Conservation (phyloP, 2,329 filamentous ascomycete genomes). For the Pezicula neosporulosa region DNA sequence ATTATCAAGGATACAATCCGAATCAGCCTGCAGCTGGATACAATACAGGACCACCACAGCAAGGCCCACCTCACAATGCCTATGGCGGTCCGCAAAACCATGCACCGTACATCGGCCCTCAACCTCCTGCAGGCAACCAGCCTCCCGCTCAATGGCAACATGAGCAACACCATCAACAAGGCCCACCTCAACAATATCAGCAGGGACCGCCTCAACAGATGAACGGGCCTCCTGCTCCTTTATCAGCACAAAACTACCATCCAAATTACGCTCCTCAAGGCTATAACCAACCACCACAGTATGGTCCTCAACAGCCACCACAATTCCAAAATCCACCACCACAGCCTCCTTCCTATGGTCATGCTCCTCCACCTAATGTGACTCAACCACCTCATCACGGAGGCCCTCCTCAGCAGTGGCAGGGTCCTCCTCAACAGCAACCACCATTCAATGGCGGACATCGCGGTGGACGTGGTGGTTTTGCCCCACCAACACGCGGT, state of each 20-base stretch:
- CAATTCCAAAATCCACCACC: conserved; percentile 23
- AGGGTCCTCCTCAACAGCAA: conserved; percentile 23
- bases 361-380: conserved; percentile 27
- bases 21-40: conserved; percentile 14
- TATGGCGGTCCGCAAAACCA: conserved; percentile 23
- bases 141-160: conserved; percentile 20
- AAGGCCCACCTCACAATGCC: conserved; percentile 18
- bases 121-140: conserved; percentile 20
- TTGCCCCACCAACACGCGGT: conserved; percentile 18
- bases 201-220: conserved; percentile 31
- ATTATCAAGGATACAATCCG: conserved; percentile 20
- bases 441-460: conserved; percentile 35
- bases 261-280: conserved; percentile 55
- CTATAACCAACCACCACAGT: conserved; percentile 41
- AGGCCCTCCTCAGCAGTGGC: conserved; percentile 40
- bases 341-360: conserved; percentile 29
- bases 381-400: conserved; percentile 29
- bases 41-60: conserved; percentile 20
- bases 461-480: conserved; percentile 21
- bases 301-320: conserved; percentile 30
- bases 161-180: conserved; percentile 18
- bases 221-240: conserved; percentile 34
- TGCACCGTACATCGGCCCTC: conserved; percentile 29
- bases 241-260: conserved; percentile 53
- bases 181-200: conserved; percentile 19